phyloP scores from a whole-genome alignment of 805 yeast genomes.

The Saturnispora dispora region DNA sequence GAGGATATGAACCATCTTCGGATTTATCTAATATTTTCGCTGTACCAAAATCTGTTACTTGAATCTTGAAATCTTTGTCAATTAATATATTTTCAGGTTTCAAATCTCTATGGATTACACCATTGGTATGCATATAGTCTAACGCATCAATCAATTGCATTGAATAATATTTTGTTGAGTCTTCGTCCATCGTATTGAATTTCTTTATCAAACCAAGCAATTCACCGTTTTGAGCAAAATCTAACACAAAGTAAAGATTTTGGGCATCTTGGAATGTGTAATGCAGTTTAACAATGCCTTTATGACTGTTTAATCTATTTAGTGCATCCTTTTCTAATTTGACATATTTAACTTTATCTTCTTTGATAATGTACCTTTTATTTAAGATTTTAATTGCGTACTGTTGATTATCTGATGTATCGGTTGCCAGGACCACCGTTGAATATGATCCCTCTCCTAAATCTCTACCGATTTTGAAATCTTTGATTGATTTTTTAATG shows the following conservation, averaged over 20 bases:
- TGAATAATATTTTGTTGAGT: slow-evolving; percentile 54
- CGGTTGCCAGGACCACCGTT: slow-evolving; percentile 82
- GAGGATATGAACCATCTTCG: slow-evolving; percentile 47
- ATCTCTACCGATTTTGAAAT: slow-evolving; percentile 77
- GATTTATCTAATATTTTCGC: slow-evolving; percentile 60
- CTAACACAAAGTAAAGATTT: slow-evolving; percentile 64
- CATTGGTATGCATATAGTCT: slow-evolving; percentile 61
- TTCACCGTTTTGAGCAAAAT: slow-evolving; percentile 77
- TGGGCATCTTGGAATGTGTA: slow-evolving; percentile 75
- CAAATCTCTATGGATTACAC: slow-evolving; percentile 72
- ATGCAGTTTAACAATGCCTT: slow-evolving; percentile 59
- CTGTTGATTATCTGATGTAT: slow-evolving; percentile 48
- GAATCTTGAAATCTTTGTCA: slow-evolving; percentile 50
- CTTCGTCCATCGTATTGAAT: slow-evolving; percentile 63
- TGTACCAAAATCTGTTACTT: slow-evolving; percentile 79
- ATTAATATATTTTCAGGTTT: slow-evolving; percentile 76
- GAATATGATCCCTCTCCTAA: slow-evolving; percentile 97
- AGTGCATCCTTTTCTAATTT: slow-evolving; percentile 76
- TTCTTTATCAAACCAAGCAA: slow-evolving; percentile 57
- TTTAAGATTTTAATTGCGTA: slow-evolving; percentile 73
- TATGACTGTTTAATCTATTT: slow-evolving; percentile 46
- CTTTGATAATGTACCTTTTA: slow-evolving; percentile 69
- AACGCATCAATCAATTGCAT: slow-evolving; percentile 72
- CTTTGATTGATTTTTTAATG: slow-evolving; percentile 55
- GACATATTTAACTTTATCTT: slow-evolving; percentile 77